Evolutionary conservation across 371 early-diverging fungal genomes (phyloP), one percentile per base, ranked within the genome.

Genomic region (Lichtheimia corymbifera): DNA sequence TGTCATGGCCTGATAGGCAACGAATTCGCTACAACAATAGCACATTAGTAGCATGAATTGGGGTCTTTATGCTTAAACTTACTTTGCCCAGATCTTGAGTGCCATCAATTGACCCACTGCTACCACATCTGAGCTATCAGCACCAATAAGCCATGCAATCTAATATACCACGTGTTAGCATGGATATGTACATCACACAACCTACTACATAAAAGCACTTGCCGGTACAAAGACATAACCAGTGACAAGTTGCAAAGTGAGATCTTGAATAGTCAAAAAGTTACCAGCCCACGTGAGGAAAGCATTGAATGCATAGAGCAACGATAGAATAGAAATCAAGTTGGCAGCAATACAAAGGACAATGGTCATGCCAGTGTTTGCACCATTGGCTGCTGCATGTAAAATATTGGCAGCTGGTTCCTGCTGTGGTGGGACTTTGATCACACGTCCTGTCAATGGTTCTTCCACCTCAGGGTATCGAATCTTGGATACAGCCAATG

Each of bases 361-460:
- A 35, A 96, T 85, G 50, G 88, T 83, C 55, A 94, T 81, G 68
- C 96, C 96, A 28, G 85, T 82, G 54, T 88, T 89, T 42, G 96
- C 93, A 57, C 96, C 96, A 68, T 90, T 92, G 61, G 88, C 89
- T 58, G 91, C 84, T 13, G 95, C 95, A 66, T 94, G 94, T 50
- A 96, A 72, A 17, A 93, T 65, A 67, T 93, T 93, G 64, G 77
- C 77, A 58, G 84, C 78, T 58, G 69, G 70, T 27, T 82, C 79
- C 1, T 42, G 18, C 14, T 45, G 45, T 0, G 47, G 53, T 14
- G 72, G 68, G 11, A 77, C 73, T 5, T 55, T 71, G 15, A 88
- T 84, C 28, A 70, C 73, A 6, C 89, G 87, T 55, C 79, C 86
- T 28, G 95, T 89, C 64, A 90, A 55, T 7, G 94, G 86, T 44